phyloP scores from a whole-genome alignment of 257 asterid genomes.

The Solanum lycopersicoides region DNA sequence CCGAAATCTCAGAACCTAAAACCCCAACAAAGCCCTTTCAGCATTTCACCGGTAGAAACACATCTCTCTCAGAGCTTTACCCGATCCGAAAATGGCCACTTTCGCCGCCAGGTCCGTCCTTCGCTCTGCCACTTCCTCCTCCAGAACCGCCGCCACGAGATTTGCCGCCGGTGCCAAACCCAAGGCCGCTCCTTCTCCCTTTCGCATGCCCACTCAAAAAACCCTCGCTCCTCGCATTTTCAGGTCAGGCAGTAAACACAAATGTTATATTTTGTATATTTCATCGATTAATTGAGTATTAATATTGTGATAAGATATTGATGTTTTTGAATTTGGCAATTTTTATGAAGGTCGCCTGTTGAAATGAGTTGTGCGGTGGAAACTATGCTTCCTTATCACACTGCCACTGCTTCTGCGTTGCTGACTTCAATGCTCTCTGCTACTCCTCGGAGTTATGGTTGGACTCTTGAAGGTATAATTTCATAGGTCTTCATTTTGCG shows the following conservation, averaged over 20 bases:
- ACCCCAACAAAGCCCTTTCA: conserved; percentile 17
- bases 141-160: conserved; percentile 40
- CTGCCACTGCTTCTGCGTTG: conserved; percentile 82
- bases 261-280: not conserved
- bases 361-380: conserved; percentile 59
- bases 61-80: not conserved
- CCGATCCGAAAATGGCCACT: conserved; percentile 40
- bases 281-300: not conserved
- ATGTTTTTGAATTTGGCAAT: not conserved
- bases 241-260: conserved; percentile 26
- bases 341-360: conserved; percentile 49
- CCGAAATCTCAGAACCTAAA: conserved; percentile 7
- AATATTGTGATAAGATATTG: not conserved
- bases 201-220: conserved; percentile 47
- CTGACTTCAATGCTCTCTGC: conserved; percentile 83
- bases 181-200: conserved; percentile 38
- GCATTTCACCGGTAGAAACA: not conserved
- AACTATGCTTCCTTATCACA: conserved; percentile 83
- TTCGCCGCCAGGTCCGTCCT: conserved; percentile 57
- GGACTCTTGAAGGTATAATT: conserved; percentile 75
- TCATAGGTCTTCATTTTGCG: not conserved
- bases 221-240: conserved; percentile 67
- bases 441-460: conserved; percentile 58
- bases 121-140: conserved; percentile 49
- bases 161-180: conserved; percentile 36